Evolutionary conservation across 495 filamentous ascomycete genomes (phyloP).

Genomic region (Penicillium bovifimosum): DNA sequence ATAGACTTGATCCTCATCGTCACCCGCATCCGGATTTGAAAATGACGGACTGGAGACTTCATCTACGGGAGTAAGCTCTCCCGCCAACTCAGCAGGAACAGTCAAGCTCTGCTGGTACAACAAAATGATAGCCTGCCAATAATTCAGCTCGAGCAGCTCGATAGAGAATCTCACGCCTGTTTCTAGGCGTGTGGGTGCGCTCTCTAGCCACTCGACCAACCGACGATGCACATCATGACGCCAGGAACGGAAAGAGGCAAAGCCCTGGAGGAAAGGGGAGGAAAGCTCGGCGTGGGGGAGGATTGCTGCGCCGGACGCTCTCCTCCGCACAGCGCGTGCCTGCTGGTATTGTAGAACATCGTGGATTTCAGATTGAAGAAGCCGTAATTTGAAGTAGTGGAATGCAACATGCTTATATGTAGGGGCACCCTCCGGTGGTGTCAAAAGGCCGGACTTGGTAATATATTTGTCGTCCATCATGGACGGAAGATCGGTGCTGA

Average conservation of each 20-base stretch:
- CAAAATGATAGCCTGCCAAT: slow-evolving; percentile 98
- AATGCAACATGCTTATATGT: slow-evolving; percentile 86
- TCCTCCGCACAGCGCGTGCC: slow-evolving; percentile 44
- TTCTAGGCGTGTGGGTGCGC: slow-evolving; percentile 67
- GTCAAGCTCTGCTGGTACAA: slow-evolving; percentile 87
- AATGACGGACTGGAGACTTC: slow-evolving; percentile 58
- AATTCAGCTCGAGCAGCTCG: slow-evolving; percentile 87
- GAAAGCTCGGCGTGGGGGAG: slow-evolving; percentile 74
- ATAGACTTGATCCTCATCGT: slow-evolving; percentile 87
- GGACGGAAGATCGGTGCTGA: slow-evolving; percentile 91
- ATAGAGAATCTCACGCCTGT: slow-evolving; percentile 82
- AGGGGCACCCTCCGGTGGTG: slow-evolving; percentile 48
- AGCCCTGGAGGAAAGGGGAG: slow-evolving; percentile 78
- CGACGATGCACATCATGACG: slow-evolving; percentile 80
- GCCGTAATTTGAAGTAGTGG: slow-evolving; percentile 87
- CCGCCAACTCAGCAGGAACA: slow-evolving; percentile 77
- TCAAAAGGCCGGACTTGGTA: slow-evolving; percentile 69
- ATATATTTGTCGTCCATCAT: slow-evolving; percentile 84
- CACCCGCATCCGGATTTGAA: slow-evolving; percentile 53
- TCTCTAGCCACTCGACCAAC: slow-evolving; percentile 80
- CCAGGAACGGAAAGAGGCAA: slow-evolving; percentile 84
- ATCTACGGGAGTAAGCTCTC: slow-evolving; percentile 66
- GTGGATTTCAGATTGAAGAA: slow-evolving; percentile 91
- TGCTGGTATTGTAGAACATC: slow-evolving; percentile 91
- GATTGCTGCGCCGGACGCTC: slow-evolving; percentile 53